Conservation (phyloP, 495 filamentous ascomycete species). For the Letharia lupina region DNA sequence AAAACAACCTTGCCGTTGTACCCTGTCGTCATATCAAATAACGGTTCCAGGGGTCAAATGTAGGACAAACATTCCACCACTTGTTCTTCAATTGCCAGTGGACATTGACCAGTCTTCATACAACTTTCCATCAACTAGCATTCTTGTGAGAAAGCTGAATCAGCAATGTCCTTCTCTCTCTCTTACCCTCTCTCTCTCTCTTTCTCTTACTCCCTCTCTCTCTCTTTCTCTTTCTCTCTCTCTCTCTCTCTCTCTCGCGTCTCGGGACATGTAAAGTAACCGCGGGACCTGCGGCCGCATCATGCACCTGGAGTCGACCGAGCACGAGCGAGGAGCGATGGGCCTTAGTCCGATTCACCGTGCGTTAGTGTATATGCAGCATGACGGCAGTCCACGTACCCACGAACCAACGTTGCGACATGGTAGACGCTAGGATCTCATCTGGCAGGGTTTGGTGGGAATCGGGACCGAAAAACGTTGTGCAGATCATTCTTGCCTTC, state of each 20-base stretch:
- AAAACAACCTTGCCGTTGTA: conserved; percentile 4
- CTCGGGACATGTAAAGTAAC: background rate
- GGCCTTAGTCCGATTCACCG: background rate
- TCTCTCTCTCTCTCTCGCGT: conserved; percentile 1
- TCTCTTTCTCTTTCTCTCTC: background rate
- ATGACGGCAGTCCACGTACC: conserved; percentile 16
- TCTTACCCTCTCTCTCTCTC: background rate
- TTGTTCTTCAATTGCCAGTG: no score
- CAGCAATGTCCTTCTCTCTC: background rate
- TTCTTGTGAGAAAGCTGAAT: no score
- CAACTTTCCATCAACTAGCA: no score
- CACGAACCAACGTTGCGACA: conserved; percentile 16
- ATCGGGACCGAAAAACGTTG: conserved; percentile 13
- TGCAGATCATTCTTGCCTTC: conserved; percentile 4
- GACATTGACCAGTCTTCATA: no score
- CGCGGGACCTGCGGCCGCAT: conserved; percentile 18
- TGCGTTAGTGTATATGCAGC: conserved; percentile 14
- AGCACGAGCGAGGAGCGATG: conserved; percentile 14
- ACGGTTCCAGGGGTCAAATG: conserved; percentile 1
- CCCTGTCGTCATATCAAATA: conserved; percentile 5
- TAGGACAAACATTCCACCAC: background rate
- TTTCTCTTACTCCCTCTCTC: background rate
- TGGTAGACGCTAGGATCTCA: conserved; percentile 18
- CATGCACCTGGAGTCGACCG: conserved; percentile 10
- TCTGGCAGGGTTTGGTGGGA: conserved; percentile 7